Base-by-base conservation (phyloP, 345 rosid genomes). In the Populus euphratica region DNA sequence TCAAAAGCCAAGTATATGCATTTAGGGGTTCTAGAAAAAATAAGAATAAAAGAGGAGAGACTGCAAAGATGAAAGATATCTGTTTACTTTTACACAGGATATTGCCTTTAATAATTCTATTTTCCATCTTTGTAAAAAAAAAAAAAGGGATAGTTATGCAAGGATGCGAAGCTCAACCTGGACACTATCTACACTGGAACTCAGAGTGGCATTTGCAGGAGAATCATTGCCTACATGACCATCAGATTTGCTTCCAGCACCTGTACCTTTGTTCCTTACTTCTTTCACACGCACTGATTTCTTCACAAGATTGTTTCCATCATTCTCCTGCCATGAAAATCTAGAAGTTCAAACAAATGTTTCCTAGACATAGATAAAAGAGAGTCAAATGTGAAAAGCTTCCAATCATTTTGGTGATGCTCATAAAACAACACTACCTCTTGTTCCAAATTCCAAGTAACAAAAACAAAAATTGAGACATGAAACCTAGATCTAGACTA, bases 301-400 rank as follows among this genome's bases (percentile, higher is more conserved):
- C 86, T 87, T 85, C 62, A 77, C 78, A 73, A 83, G 76, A 81
- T 38, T 69, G 66, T 85, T 43, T 69, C 70, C 80, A 38, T 76
- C 41, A 69, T 73, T 89, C 76, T 84, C 88, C 89, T 87, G 85
- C 79, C 38, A 70, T 68, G 43, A 75, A 33, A 27, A 21, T 75
- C 52, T 61, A 68, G 67, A 36, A 71, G 41, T 64, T 49, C 27
- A 69, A 68, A 16, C 5, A n/a, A 52, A 50, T 16, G 7, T 52
- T 54, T 69, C 52, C 13, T 8, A 13, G 17, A 21, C 12, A 67
- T 1, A 29, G n/a, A 31, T 33, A 0, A 36, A 10, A 67, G 44
- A 35, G 38, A 18, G 8, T 67, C 14, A 2, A 35, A 18, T 38
- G 8, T 29, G 70, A 38, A 18, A 44, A 44, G 49, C 74, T 17